These are phyloP conservation scores for Peniophora sp. DNA, from an alignment of 1,284 basidiomycete species.

Conservation along the genomic window DNA sequence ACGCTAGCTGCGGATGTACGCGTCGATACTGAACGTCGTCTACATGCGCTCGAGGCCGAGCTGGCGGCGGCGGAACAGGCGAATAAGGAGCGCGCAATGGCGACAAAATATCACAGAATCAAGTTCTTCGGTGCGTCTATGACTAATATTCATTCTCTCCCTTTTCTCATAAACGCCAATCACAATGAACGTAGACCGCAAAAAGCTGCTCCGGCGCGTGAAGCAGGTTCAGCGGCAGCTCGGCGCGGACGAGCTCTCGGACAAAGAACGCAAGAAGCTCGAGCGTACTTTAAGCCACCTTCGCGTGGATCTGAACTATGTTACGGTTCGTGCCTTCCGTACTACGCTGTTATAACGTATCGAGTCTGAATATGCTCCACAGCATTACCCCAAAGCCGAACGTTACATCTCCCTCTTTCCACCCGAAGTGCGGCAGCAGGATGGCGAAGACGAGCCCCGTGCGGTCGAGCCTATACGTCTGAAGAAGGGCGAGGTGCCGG, in stretches of 20 bases:
- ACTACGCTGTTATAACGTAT: neutral
- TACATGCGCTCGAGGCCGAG: slow-evolving; percentile 71
- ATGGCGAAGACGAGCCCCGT: slow-evolving; percentile 15
- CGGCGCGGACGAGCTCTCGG: slow-evolving; percentile 21
- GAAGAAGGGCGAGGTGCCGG: slow-evolving; percentile 2
- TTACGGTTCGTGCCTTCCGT: slow-evolving; percentile 46
- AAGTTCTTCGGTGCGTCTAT: slow-evolving; percentile 77
- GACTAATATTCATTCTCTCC: too few relatives aligned
- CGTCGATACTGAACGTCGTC: slow-evolving; percentile 68
- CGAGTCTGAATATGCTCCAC: slow-evolving; percentile 2
- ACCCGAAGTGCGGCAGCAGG: slow-evolving; percentile 40
- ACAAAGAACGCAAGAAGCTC: slow-evolving; percentile 28
- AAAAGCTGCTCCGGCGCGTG: slow-evolving; percentile 73
- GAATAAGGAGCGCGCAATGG: slow-evolving; percentile 65
- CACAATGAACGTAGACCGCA: slow-evolving; percentile 41
- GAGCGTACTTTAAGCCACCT: slow-evolving; percentile 47
- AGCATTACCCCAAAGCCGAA: slow-evolving; percentile 76
- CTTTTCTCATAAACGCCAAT: neutral
- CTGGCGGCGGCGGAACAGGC: slow-evolving; percentile 51
- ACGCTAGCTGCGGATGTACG: slow-evolving; percentile 72
- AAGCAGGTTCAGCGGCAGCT: slow-evolving; percentile 51
- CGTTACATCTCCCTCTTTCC: slow-evolving; percentile 87
- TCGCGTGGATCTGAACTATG: slow-evolving; percentile 79
- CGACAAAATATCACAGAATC: slow-evolving; percentile 74
- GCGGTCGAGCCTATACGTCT: slow-evolving; percentile 7